Evolutionary conservation across 2,329 filamentous ascomycete species (phyloP), one percentile per base, ranked within the genome.

Genomic region (Chrysoporthe cubensis): DNA sequence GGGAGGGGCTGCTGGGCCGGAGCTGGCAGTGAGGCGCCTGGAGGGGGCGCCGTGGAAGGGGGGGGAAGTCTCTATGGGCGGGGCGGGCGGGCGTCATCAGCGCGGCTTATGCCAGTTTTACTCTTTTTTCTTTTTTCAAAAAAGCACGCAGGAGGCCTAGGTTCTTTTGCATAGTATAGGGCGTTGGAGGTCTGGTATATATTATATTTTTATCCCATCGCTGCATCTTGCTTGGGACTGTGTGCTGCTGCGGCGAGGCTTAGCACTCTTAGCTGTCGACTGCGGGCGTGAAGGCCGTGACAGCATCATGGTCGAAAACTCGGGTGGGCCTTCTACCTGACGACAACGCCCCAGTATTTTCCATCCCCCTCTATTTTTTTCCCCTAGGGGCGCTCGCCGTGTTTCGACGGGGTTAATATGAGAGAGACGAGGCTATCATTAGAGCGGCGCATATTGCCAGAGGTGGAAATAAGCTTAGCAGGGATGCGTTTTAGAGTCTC

Each of bases 11-110:
- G 61, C 66, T 78, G 64, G 73, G 71, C 4, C 69, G 72, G 68
- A 73, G 72, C 58, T 78, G 76, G 76, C 76, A 78, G 72, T 74
- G 43, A 67, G 6, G 26, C 26, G 26, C 26, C 26, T 2, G 2
- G 14, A 7, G 8, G n/a, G 21, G 6, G 9, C 21, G 52, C 52
- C 32, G 21, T 5, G 37, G 37, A 6, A 4, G 37, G 9, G 37
- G 37, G 37, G 8, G 37, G 26, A 2, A 2, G 26, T 26, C 26
- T 26, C 26, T 26, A 26, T 26, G 26, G 26, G 4, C 37, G 6
- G 37, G 37, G 2, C 2, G 26, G 26, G 4, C 37, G 6, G 37
- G 37, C 37, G 9, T 40, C 37, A 40, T 9, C 37, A 40, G 37
- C 37, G 37, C 37, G 37, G 37, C 37, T 6, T 9, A 7, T 40